These are phyloP conservation scores for Rhizoclosmatium globosum DNA, from an alignment of 192 early-diverging fungal species.

Conservation along the genomic window DNA sequence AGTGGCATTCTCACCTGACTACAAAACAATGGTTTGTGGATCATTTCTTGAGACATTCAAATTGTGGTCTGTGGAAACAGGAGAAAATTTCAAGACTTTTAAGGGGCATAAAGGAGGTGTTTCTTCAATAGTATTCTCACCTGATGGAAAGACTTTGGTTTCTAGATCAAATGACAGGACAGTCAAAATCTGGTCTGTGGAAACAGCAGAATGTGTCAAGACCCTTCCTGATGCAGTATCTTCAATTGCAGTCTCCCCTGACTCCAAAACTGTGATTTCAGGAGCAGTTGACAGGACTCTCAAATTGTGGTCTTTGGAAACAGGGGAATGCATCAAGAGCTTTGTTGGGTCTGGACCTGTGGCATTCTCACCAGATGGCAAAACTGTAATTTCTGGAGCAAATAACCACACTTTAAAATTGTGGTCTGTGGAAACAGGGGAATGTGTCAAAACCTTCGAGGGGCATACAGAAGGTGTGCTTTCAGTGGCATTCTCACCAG, in stretches of 20 bases:
- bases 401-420: neutral
- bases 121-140: conserved; percentile 21
- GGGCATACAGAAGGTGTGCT: too few species aligned
- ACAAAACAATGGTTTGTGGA: conserved; percentile 33
- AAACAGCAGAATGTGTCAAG: neutral
- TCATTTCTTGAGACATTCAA: conserved; percentile 1
- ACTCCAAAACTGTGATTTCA: conserved; percentile 10
- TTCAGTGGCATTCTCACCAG: too few species aligned
- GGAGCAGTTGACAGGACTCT: conserved; percentile 22
- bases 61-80: conserved; percentile 10
- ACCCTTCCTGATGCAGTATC: conserved; percentile 3
- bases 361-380: neutral
- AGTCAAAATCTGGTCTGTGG: conserved; percentile 25
- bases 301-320: conserved; percentile 23
- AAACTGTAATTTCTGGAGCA: neutral
- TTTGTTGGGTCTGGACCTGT: neutral
- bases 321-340: neutral
- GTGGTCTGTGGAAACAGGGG: too few species aligned
- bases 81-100: neutral
- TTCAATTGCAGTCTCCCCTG: conserved; percentile 26
- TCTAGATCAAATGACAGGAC: conserved; percentile 37
- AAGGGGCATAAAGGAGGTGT: conserved; percentile 32
- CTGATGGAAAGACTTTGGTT: conserved; percentile 26
- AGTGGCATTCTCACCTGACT: conserved; percentile 26
- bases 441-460: too few species aligned